Evolutionary conservation across 257 asterid genomes (phyloP).

Genomic region (Nyctanthes arbortristis): DNA sequence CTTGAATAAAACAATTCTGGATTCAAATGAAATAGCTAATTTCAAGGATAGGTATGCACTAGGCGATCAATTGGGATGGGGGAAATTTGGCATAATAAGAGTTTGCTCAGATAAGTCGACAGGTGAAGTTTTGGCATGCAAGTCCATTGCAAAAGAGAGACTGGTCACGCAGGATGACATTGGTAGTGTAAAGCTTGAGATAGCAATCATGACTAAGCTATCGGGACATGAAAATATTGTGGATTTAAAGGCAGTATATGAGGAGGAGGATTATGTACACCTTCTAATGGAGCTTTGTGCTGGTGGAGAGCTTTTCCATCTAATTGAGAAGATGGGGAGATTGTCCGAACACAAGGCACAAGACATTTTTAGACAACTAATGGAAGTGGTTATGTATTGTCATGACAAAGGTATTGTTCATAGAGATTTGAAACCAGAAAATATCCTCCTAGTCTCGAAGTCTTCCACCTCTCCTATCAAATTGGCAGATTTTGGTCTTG

Average conservation of each 20-base stretch:
- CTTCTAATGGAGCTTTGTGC: constrained; percentile 70
- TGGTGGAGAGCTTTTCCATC: constrained; percentile 67
- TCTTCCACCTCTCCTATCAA: constrained; percentile 52
- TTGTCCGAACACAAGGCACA: constrained; percentile 49
- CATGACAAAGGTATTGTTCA: constrained; percentile 53
- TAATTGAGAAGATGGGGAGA: constrained; percentile 49
- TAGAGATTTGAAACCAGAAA: constrained; percentile 68
- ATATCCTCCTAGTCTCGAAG: constrained; percentile 46
- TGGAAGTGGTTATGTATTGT: constrained; percentile 58
- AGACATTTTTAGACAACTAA: constrained; percentile 44
- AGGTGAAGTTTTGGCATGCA: constrained; percentile 64
- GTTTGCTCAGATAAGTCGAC: constrained; percentile 52
- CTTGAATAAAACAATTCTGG: constrained; percentile 38
- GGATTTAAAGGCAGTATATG: constrained; percentile 66
- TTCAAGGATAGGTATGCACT: constrained; percentile 46
- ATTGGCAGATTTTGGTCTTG: constrained; percentile 70
- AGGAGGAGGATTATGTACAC: constrained; percentile 58
- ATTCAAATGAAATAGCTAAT: constrained; percentile 35
- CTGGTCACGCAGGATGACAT: constrained; percentile 49
- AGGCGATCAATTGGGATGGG: constrained; percentile 60
- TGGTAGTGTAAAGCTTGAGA: constrained; percentile 59
- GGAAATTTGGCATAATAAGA: constrained; percentile 56
- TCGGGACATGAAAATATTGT: constrained; percentile 60
- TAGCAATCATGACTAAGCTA: constrained; percentile 50
- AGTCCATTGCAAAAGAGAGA: constrained; percentile 59